A percentile compares a stretch with the other conserved stretches of the same genome.
Conservation (phyloP, 805 yeast genomes). For the Teunomyces lycoperdinae region DNA sequence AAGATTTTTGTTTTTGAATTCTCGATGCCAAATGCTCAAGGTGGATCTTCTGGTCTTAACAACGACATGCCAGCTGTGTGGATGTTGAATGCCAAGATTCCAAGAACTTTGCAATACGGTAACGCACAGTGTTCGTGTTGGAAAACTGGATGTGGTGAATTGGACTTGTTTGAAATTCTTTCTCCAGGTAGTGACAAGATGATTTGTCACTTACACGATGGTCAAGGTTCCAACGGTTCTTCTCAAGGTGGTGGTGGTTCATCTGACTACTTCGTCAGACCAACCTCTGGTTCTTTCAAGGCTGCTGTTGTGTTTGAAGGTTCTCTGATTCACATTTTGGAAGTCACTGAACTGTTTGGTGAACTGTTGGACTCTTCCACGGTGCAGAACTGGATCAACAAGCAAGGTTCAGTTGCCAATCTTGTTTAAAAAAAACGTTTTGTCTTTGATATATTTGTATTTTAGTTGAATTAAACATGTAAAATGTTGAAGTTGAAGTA, state of each 20-base stretch:
- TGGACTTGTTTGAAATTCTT: constrained; percentile 90
- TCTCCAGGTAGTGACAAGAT: constrained; percentile 71
- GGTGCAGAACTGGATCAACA: constrained; percentile 57
- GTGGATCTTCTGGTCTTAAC: constrained; percentile 51
- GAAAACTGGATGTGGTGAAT: constrained; percentile 96
- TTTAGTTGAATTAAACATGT: background rate
- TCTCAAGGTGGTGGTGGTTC: constrained; percentile 81
- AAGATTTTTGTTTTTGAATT: constrained; percentile 94
- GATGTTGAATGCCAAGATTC: constrained; percentile 92
- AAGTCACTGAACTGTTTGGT: constrained; percentile 58
- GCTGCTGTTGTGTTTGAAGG: constrained; percentile 82
- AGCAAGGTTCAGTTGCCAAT: constrained; percentile 48
- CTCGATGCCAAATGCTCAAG: constrained; percentile 75
- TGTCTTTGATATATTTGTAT: background rate
- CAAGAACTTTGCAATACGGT: constrained; percentile 96
- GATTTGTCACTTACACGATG: constrained; percentile 79
- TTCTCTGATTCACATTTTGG: constrained; percentile 55
- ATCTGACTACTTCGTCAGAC: constrained; percentile 84
- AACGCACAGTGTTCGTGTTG: constrained; percentile 86
- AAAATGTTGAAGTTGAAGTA: constrained; percentile 44
- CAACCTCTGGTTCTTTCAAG: constrained; percentile 70
- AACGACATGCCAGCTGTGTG: constrained; percentile 98
- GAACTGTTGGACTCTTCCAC: constrained; percentile 50
- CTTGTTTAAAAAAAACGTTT: background rate
- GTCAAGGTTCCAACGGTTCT: constrained; percentile 63